Evolutionary conservation across 768 basidiomycete species (phyloP).

Genomic region (Agaricus sinodeliciosus): DNA sequence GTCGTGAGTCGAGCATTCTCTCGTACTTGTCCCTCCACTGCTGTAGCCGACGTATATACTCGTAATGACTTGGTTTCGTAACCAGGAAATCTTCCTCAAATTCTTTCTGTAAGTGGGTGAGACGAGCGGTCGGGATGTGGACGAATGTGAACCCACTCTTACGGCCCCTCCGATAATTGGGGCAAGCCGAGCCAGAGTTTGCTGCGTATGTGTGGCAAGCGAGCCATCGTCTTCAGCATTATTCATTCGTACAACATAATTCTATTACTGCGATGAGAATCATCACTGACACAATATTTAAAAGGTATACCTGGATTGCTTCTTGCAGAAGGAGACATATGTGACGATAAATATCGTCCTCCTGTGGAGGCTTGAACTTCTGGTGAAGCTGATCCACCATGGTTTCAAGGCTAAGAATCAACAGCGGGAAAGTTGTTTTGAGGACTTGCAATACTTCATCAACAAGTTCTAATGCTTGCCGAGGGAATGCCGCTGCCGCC

Average conservation of each 20-base stretch:
- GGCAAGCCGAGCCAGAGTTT: conserved; percentile 54
- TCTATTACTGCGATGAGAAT: conserved; percentile 30
- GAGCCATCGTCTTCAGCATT: conserved; percentile 63
- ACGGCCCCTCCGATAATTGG: conserved; percentile 49
- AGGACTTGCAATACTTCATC: conserved; percentile 92
- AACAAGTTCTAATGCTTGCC: conserved; percentile 82
- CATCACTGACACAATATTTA: not conserved
- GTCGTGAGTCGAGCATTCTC: conserved; percentile 70
- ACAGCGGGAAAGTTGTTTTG: conserved; percentile 92
- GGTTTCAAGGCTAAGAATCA: conserved; percentile 93
- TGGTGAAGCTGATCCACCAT: conserved; percentile 92
- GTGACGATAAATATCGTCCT: conserved; percentile 93
- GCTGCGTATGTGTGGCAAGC: conserved; percentile 46
- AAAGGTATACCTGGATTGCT: conserved; percentile 61
- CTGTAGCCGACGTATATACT: conserved; percentile 88
- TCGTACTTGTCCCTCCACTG: conserved; percentile 93
- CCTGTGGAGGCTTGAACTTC: conserved; percentile 81
- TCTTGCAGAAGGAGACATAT: conserved; percentile 85
- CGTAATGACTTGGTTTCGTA: conserved; percentile 71
- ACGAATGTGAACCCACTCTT: conserved; percentile 36
- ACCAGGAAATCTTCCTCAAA: conserved; percentile 89
- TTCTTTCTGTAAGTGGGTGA: conserved; percentile 48
- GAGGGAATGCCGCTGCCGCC: conserved; percentile 21
- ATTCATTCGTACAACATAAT: conserved; percentile 63
- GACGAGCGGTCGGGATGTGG: conserved; percentile 1